Base-by-base conservation (phyloP, 768 basidiomycete genomes). In the Mycena latifolia region DNA sequence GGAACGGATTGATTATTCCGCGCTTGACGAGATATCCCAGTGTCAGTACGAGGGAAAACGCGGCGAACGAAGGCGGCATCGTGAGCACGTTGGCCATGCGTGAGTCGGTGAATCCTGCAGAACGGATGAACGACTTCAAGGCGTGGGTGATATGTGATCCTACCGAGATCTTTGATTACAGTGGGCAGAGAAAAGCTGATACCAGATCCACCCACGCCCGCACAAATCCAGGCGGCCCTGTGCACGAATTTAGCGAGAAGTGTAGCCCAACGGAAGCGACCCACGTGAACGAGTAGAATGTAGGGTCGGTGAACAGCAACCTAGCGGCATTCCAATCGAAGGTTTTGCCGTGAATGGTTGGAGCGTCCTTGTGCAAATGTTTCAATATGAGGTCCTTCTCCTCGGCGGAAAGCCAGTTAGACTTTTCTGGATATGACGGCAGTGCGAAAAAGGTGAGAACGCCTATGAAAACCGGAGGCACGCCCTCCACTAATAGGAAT, bases 361-460 rank as follows among this genome's bases (percentile, higher is more conserved):
- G 72, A 0, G 72, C 70, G 58, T 70, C 53, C 18, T 63, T 61
- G 37, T 68, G 64, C 11, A 73, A 60, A 55, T 82, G 77, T 7
- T 70, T 62, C 10, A 82, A 45, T 39, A 81, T 77, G 47, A 75
- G 61, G 15, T 69, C 73, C 20, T 76, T 69, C 72, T 85, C 82
- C 18, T 72, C 63, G 1, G 73, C 74, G 2, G 77, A 78, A 35
- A 85, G 74, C 75, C 81, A 82, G 31, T 69, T 73, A 24, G 74
- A 65, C 2, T 80, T 78, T n/a, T 81, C 79, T 8, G 83, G 83
- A 73, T 80, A 84, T 68, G 83, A 81, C 22, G 79, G 77, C 11
- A 84, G 77, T 28, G 68, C 59, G 61, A 72, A 72, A 54, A 68
- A 70, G 2, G 72, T 73, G 41, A 61, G 41, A 45, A 73, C 47